Base-by-base conservation (phyloP, 345 rosid genomes). In the Cardiospermum halicacabum region DNA sequence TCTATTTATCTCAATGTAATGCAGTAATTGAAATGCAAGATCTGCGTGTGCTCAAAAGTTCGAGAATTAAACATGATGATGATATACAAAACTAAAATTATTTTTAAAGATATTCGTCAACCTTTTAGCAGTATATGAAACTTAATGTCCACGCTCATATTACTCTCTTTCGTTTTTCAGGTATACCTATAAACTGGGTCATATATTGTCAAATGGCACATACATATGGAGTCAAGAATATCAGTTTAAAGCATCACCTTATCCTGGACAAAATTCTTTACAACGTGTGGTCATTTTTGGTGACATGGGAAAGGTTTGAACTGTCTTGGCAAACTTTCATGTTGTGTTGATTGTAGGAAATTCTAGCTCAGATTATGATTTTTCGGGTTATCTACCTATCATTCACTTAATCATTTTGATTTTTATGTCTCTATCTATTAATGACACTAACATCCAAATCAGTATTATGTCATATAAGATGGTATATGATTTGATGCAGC, bases 291-390 rank as follows among this genome's bases (percentile, higher is more conserved):
- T 89, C 2, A 82, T 86, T 77, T 86, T 86, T 62, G 90, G 96
- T 19, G 96, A 89, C 74, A 82, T 89, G 96, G 96, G 96, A 80
- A 89, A 86, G 92, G 96, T 86, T 57, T 58, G 66, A 74, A 72
- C 68, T 70, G 45, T 18, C 56, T 9, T 61, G 18, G n/a, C 11
- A 45, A 60, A 45, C 32, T 28, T 39, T 45, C 13, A 45, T 43
- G 61, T 53, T 22, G 45, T n/a, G n/a, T 34, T 15, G 28, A 58
- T 30, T 19, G 63, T 39, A 24, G 27, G 19, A 36, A 15, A 16
- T 51, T 18, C 34, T 34, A n/a, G 24, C 47, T 19, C 16, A 13
- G 49, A 24, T 22, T 24, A 22, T 15, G 32, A 50, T 42, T 24
- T 12, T 30, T 50, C 15, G 6, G 3, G 24, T 49, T 21, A 43